Percentiles rank a stretch among this genome's conserved stretches.
phyloP scores from a whole-genome alignment of 768 basidiomycete species.

The Tephrocybe sp. region DNA sequence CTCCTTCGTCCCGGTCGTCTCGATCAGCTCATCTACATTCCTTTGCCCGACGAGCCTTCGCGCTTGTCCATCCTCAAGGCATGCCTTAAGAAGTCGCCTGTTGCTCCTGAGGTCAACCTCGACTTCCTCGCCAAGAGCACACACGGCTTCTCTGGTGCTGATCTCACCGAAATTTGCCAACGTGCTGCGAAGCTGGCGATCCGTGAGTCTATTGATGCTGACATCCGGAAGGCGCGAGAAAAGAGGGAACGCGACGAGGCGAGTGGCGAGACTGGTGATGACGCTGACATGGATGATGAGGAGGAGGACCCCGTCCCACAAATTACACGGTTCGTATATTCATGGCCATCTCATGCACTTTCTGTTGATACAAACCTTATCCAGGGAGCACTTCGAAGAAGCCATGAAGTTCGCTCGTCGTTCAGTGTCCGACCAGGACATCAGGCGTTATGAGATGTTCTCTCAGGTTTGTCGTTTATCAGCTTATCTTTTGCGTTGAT shows the following conservation, averaged over 20 bases:
- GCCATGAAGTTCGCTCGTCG: constrained; percentile 98
- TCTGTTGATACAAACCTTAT: constrained; percentile 12
- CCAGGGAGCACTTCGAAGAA: constrained; percentile 95
- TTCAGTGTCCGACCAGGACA: constrained; percentile 94
- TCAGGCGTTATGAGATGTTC: constrained; percentile 98
- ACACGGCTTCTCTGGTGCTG: constrained; percentile 98
- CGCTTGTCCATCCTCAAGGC: constrained; percentile 91
- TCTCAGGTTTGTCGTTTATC: constrained; percentile 56
- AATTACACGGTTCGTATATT: constrained; percentile 63
- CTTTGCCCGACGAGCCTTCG: constrained; percentile 91
- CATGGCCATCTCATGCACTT: background rate
- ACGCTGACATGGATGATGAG: constrained; percentile 70
- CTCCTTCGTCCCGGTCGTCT: constrained; percentile 96
- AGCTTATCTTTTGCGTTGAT: constrained; percentile 5
- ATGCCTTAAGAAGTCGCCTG: constrained; percentile 86
- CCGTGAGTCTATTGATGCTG: constrained; percentile 89
- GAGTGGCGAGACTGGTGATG: constrained; percentile 44
- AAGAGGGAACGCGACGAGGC: constrained; percentile 79
- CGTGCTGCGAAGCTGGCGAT: constrained; percentile 97
- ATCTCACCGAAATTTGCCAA: constrained; percentile 99
- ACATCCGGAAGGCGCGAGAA: constrained; percentile 78
- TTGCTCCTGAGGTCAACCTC: constrained; percentile 81
- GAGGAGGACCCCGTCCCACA: constrained; percentile 89
- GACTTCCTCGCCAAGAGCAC: constrained; percentile 86
- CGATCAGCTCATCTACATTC: constrained; percentile 99